These are phyloP conservation scores for Aphanomyces euteiches DNA, from an alignment of 352 stramenopile genomes.

Conservation along the genomic window DNA sequence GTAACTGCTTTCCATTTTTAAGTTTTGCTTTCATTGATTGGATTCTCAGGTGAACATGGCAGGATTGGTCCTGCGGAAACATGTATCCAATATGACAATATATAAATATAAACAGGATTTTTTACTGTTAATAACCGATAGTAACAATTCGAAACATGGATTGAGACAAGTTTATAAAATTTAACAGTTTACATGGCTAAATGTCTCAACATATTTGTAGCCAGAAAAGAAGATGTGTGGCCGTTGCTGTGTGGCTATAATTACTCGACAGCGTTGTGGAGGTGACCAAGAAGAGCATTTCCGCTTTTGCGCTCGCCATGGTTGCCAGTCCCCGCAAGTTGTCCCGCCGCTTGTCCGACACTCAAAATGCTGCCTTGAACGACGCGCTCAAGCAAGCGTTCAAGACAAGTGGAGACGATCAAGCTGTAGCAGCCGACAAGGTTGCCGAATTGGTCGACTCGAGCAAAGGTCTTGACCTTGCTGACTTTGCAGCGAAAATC, in stretches of 20 bases:
- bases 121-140: no score
- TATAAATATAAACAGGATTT: no score
- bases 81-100: no score
- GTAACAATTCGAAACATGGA: no score
- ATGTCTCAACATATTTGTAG: not conserved
- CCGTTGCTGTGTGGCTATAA: not conserved
- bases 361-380: conserved; percentile 48
- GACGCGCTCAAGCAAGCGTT: conserved; percentile 78
- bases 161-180: no score
- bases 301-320: not conserved
- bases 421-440: conserved; percentile 82
- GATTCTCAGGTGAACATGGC: no score
- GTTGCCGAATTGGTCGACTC: conserved; percentile 72
- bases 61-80: no score
- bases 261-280: not conserved
- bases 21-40: no score
- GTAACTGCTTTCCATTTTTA: no score
- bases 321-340: not conserved
- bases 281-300: not conserved
- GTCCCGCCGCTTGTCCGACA: conserved; percentile 2
- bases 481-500: conserved; percentile 66
- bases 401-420: conserved; percentile 50
- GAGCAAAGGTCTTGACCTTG: conserved; percentile 70
- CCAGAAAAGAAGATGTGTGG: conserved; percentile 4
- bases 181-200: not conserved